Conservation (phyloP, 306 rosid species). For the Vigna hirtella region DNA sequence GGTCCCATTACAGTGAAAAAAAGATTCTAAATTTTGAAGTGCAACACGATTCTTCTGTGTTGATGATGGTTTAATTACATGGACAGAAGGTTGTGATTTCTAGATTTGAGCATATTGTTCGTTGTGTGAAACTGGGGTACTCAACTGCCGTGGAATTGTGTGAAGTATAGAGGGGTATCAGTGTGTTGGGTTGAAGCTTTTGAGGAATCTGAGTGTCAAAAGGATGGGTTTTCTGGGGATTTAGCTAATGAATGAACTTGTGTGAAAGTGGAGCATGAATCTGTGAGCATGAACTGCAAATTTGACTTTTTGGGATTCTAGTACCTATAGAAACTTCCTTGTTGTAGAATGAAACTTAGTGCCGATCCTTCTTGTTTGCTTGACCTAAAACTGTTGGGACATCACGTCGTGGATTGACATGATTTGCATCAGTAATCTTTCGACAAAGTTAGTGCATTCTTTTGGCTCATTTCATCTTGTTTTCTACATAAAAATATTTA, state of each 20-base stretch:
- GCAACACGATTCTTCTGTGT: background rate
- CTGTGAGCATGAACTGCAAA: constrained; percentile 53
- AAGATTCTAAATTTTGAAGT: background rate
- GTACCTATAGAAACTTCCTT: constrained; percentile 55
- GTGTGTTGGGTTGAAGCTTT: background rate
- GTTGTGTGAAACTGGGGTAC: background rate
- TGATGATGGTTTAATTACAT: background rate
- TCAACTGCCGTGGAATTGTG: background rate
- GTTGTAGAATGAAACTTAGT: constrained; percentile 55
- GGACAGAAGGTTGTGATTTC: background rate
- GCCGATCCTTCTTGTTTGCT: background rate
- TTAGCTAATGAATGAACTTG: background rate
- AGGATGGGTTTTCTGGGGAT: constrained; percentile 1
- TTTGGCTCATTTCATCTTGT: background rate
- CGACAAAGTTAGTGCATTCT: background rate
- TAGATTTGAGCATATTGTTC: background rate
- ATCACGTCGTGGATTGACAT: background rate
- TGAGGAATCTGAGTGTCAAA: constrained; percentile 1
- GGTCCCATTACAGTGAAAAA: background rate
- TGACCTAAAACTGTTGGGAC: constrained; percentile 6
- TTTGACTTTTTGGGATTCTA: constrained; percentile 64
- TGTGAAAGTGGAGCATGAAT: background rate
- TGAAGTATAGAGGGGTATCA: background rate
- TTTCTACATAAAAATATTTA: background rate
- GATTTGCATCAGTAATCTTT: background rate